phyloP scores from a whole-genome alignment of 192 early-diverging fungal species.

The Rhizophagus clarus region DNA sequence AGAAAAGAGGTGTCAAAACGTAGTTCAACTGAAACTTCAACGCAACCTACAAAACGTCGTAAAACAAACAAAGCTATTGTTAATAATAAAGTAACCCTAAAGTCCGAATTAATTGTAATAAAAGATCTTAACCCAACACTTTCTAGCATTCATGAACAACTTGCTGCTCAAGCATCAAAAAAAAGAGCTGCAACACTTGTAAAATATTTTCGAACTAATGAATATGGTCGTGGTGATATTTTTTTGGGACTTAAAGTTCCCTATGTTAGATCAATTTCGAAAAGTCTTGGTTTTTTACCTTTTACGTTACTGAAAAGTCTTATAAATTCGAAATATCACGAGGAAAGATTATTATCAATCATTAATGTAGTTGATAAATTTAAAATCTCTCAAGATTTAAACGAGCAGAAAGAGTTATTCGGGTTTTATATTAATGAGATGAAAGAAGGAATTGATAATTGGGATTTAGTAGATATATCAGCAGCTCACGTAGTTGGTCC shows the following conservation, averaged over 20 bases:
- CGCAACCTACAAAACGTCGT: neutral
- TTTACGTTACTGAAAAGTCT: neutral
- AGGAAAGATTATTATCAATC: slow-evolving; percentile 18
- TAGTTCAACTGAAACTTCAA: neutral
- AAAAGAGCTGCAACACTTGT: neutral
- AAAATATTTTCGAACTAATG: slow-evolving; percentile 19
- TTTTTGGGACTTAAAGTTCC: slow-evolving; percentile 20
- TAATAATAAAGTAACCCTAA: neutral
- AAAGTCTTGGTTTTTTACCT: neutral
- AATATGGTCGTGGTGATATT: slow-evolving; percentile 17
- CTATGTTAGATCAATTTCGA: slow-evolving; percentile 11
- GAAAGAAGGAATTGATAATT: slow-evolving; percentile 23
- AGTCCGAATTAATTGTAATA: neutral
- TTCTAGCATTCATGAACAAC: neutral
- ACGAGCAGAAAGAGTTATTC: neutral
- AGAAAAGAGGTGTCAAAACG: neutral
- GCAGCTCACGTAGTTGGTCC: slow-evolving; percentile 17
- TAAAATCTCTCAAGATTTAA: slow-evolving; percentile 3
- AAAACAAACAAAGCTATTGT: neutral
- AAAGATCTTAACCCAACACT: neutral
- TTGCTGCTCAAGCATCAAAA: neutral
- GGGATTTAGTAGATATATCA: slow-evolving; percentile 29
- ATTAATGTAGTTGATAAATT: slow-evolving; percentile 17
- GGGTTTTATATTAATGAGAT: slow-evolving; percentile 16
- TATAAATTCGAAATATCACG: slow-evolving; percentile 13